Evolutionary conservation across 257 asterid species (phyloP), one percentile per base, ranked within the genome.

Genomic region (Solanum etuberosum): DNA sequence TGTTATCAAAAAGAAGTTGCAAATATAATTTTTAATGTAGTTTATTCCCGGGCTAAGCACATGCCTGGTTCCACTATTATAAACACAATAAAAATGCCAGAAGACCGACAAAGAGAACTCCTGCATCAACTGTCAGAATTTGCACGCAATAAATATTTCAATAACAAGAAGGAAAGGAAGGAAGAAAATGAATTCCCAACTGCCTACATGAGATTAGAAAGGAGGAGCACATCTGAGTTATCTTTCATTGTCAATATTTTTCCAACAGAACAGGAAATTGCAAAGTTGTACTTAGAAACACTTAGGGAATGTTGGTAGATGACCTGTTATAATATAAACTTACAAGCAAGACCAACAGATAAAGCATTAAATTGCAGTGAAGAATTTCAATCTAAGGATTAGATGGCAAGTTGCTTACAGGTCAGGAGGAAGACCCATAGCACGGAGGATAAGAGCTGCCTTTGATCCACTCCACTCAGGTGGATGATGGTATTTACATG

Each of bases 401-500:
- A 23, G 34, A 67, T 40, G 77, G 31, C 57, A 67, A 85, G 87
- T 67, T 43, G 87, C 88, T 86, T 61, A 83, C 87, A 51, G 88
- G 87, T 73, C 87, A 14, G 38, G 23, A 20, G 85, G 90, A 86
- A 74, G 83, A 87, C 90, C 84, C 74, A 84, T 59, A 11, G 89
- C 38, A 85, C 37, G 73, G 3, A 88, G 70, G 83, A 83, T 82
- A 59, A 89, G 89, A 89, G 48, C 90, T 54, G 93, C 23, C 87
- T 77, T 92, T 20, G 94, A 87, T 65, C 90, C 93, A 89, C 83
- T 88, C 94, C 90, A 89, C 78, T 93, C 94, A 43, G 91, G 89
- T 74, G 98, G 98, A 86, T 94, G 98, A 88, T 94, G 93, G 87
- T 93, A 95, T 92, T 91, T 95, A 93, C 97, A 95, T 5, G 98